phyloP scores from a whole-genome alignment of 2,329 filamentous ascomycete genomes.

The Exophiala phaeomuriformis region DNA sequence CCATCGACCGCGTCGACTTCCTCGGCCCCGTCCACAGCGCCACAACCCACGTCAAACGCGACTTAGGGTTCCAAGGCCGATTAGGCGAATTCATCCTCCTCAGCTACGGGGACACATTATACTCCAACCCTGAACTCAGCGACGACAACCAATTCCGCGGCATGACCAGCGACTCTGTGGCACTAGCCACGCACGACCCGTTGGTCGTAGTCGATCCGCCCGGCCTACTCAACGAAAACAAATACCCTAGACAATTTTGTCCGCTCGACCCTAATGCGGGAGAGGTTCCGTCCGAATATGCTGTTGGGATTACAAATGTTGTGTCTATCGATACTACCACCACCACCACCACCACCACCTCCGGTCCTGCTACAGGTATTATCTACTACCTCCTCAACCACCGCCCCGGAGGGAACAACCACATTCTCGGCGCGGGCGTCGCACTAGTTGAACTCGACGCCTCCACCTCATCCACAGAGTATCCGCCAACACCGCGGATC shows the following conservation, averaged over 20 bases:
- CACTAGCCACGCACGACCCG: conserved; percentile 25
- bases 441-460: conserved; percentile 22
- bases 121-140: conserved; percentile 21
- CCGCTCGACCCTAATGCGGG: conserved; percentile 17
- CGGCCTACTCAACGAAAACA: conserved; percentile 13
- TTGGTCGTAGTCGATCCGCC: conserved; percentile 23
- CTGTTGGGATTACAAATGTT: conserved; percentile 27
- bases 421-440: conserved; percentile 26
- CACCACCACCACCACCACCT: neutral
- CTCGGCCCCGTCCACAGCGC: conserved; percentile 26
- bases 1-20: conserved; percentile 16
- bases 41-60: conserved; percentile 26
- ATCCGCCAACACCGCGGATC: conserved; percentile 19
- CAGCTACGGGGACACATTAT: conserved; percentile 28
- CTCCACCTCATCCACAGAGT: neutral
- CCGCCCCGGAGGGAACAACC: conserved; percentile 24
- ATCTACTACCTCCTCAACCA: conserved; percentile 28
- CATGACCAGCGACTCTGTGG: conserved; percentile 27
- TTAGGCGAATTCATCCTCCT: conserved; percentile 23
- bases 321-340: conserved; percentile 18
- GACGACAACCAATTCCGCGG: conserved; percentile 23
- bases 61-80: conserved; percentile 27
- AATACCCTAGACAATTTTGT: conserved; percentile 26
- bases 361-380: conserved; percentile 8
- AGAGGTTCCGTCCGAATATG: conserved; percentile 21